Conservation (phyloP, 257 asterid genomes). For the Fraxinus pennsylvanica region DNA sequence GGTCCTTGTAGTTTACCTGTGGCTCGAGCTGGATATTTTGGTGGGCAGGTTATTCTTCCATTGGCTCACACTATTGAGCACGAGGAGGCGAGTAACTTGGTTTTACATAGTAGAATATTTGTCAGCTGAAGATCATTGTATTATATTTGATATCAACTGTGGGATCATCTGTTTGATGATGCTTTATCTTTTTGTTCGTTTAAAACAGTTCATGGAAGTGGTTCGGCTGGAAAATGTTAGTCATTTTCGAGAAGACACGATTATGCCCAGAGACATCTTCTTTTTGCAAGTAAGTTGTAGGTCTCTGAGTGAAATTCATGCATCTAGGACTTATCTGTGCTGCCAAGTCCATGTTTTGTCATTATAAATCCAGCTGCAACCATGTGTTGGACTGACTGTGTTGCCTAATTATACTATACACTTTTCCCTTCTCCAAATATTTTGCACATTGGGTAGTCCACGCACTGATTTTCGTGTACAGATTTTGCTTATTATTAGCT, state of each 20-base stretch:
- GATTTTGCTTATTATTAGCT: background rate
- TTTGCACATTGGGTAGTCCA: background rate
- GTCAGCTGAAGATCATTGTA: background rate
- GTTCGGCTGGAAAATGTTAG: constrained; percentile 84
- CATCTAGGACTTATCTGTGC: background rate
- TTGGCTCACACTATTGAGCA: constrained; percentile 93
- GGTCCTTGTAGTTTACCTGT: constrained; percentile 75
- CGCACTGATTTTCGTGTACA: background rate
- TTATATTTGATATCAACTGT: background rate
- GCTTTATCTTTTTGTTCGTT: constrained; percentile 11
- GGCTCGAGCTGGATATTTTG: constrained; percentile 72
- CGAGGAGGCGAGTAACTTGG: constrained; percentile 69
- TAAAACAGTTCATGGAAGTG: constrained; percentile 89
- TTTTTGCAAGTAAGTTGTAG: constrained; percentile 74
- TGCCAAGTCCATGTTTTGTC: background rate
- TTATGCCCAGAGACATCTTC: constrained; percentile 83
- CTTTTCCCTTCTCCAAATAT: background rate
- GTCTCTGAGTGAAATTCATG: constrained; percentile 1
- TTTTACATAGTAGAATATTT: background rate
- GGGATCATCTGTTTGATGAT: background rate
- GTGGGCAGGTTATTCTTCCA: constrained; percentile 94
- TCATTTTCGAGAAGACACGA: constrained; percentile 69
- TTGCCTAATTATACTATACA: background rate
- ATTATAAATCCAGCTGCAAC: background rate
- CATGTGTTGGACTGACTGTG: background rate